Conservation (phyloP, 1,284 basidiomycete species). For the Trichosporon asahii region DNA sequence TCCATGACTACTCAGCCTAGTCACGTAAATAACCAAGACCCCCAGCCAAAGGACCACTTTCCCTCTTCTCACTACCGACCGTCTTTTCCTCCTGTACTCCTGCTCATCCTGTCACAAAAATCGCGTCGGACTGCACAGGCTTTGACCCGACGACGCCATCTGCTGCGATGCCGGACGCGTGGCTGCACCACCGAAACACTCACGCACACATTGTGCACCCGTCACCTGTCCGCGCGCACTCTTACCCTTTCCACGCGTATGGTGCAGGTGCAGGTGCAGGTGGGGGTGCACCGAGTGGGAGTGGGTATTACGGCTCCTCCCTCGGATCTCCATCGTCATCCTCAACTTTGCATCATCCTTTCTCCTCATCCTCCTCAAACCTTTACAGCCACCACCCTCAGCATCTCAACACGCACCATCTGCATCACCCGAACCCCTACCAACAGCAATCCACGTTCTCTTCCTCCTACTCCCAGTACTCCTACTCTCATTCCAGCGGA, state of each 20-base stretch:
- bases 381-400: background rate
- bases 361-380: conserved; percentile 5
- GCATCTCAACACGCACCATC: conserved; percentile 1
- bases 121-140: background rate
- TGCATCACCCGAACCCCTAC: conserved; percentile 4
- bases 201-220: conserved; percentile 23
- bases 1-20: background rate
- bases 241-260: conserved; percentile 16
- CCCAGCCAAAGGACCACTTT: background rate
- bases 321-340: conserved; percentile 3
- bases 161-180: conserved; percentile 12
- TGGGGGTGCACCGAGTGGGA: background rate
- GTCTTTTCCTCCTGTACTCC: background rate
- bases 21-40: background rate
- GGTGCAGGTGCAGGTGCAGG: background rate
- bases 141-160: background rate
- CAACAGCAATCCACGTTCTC: background rate
- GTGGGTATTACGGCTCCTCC: background rate
- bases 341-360: conserved; percentile 6
- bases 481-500: conserved; percentile 11
- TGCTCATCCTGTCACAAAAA: background rate
- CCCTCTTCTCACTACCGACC: background rate
- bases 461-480: conserved; percentile 5
- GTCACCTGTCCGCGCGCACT: conserved; percentile 27
- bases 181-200: background rate